Conservation (phyloP, 768 basidiomycete genomes). For the Clitopilus passeckerianus region DNA sequence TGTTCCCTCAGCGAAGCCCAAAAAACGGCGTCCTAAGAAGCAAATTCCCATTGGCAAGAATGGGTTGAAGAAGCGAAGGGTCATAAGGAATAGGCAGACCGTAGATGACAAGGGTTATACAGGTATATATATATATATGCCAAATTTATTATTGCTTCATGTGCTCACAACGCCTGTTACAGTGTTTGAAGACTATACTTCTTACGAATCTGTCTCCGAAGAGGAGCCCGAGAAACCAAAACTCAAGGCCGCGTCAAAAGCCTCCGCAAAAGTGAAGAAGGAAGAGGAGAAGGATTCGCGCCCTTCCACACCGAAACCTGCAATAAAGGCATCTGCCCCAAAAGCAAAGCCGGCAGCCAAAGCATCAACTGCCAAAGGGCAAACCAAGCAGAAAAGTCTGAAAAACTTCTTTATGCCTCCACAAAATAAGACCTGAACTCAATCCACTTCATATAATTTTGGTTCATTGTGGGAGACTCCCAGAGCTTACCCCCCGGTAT, state of each 20-base stretch:
- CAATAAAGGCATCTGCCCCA: neutral
- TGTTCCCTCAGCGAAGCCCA: constrained; percentile 25
- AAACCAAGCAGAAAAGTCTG: constrained; percentile 20
- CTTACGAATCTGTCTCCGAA: constrained; percentile 74
- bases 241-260: constrained; percentile 20
- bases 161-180: constrained; percentile 1
- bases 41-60: constrained; percentile 72
- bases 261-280: constrained; percentile 14
- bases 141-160: neutral
- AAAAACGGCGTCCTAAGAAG: constrained; percentile 47
- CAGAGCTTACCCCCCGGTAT: too few relatives aligned
- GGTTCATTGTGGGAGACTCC: neutral
- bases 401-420: constrained; percentile 31
- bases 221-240: constrained; percentile 32
- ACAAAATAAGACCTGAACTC: constrained; percentile 9
- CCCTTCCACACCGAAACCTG: constrained; percentile 4
- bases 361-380: constrained; percentile 5
- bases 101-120: constrained; percentile 70
- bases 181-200: constrained; percentile 79
- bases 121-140: constrained; percentile 46
- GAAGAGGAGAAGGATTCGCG: constrained; percentile 10
- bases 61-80: constrained; percentile 68
- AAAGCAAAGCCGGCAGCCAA: constrained; percentile 3
- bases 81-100: constrained; percentile 51
- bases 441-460: neutral